Conservation (phyloP, 495 filamentous ascomycete species). For the Podospora fimiseda region DNA sequence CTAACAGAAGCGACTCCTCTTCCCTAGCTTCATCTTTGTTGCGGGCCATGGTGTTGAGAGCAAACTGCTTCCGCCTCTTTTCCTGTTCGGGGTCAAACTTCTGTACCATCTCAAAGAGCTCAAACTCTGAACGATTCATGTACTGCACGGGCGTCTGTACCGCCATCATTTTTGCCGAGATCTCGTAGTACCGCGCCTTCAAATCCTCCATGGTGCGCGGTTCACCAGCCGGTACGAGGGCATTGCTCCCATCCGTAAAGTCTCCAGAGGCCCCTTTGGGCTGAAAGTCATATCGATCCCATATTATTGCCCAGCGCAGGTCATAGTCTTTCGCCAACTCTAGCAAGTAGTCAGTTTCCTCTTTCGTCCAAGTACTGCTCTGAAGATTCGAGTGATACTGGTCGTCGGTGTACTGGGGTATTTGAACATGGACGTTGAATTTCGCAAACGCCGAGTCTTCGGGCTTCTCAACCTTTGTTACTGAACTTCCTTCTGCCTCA, state of each 20-base stretch:
- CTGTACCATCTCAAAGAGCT: conserved; percentile 71
- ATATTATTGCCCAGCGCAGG: conserved; percentile 84
- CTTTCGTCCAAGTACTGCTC: conserved; percentile 73
- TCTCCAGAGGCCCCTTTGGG: conserved; percentile 36
- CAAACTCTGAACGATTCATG: conserved; percentile 79
- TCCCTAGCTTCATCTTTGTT: conserved; percentile 84
- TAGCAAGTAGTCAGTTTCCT: conserved; percentile 90
- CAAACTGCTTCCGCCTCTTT: conserved; percentile 72
- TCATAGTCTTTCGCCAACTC: conserved; percentile 67
- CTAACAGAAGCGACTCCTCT: conserved; percentile 79
- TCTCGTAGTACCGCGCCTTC: conserved; percentile 82
- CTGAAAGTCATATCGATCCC: conserved; percentile 81
- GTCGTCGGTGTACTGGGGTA: conserved; percentile 75
- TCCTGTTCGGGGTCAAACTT: conserved; percentile 79
- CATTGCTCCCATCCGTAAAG: conserved; percentile 29
- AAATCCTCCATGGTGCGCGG: conserved; percentile 76
- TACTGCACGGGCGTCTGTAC: conserved; percentile 72
- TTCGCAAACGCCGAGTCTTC: conserved; percentile 61
- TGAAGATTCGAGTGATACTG: conserved; percentile 73
- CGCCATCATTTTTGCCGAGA: conserved; percentile 79
- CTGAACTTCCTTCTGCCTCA: conserved; percentile 3
- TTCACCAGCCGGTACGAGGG: conserved; percentile 41
- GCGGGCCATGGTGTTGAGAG: conserved; percentile 67
- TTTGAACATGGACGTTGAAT: conserved; percentile 70
- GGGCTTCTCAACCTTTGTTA: conserved; percentile 21